Base-by-base conservation (phyloP, 331 rosid species). In the Quercus tomentella region DNA sequence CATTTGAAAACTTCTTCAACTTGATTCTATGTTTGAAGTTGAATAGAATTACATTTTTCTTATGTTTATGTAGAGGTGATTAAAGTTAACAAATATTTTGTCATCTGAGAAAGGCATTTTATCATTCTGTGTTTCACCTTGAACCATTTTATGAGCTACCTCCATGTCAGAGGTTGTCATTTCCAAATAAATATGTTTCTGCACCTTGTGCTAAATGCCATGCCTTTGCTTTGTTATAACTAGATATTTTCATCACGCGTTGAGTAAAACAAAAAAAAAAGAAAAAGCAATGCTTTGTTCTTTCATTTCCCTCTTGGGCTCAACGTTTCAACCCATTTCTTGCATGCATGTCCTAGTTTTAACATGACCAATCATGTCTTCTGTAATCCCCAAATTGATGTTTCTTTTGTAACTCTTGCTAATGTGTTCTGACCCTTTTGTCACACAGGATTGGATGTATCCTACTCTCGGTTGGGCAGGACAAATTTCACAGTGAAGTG, bases 371-470 rank as follows among this genome's bases (percentile, higher is more conserved):
- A 17, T 56, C 16, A 51, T 6, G 58, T 33, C 51, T 41, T 16
- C 14, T 18, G 16, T 28, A 12, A 52, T 70, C 72, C 75, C 22
- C 28, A 35, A 15, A 35, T 72, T 54, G 25, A 73, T 54, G 2
- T 25, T 69, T 69, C 73, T 17, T 43, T 30, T 70, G 62, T 41
- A 55, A 37, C 56, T 55, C 57, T 78, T 41, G 41, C 55, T 85
- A 81, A 88, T 75, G 33, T 33, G 56, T 33, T 41, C 11, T 62
- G 43, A 18, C 73, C 35, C 73, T 78, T 68, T 79, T 55, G 80
- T 82, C 82, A 83, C 75, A 43, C 98, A 96, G 99, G 89, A 86
- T 87, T 76, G 99, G 99, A 33, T 93, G 99, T 76, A 82, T 93
- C 71, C 83, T 96, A 74, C 93, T 96, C 68, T 93, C 96, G 68